phyloP scores from a whole-genome alignment of 352 stramenopile genomes.

The Globisporangium abappressorium region DNA sequence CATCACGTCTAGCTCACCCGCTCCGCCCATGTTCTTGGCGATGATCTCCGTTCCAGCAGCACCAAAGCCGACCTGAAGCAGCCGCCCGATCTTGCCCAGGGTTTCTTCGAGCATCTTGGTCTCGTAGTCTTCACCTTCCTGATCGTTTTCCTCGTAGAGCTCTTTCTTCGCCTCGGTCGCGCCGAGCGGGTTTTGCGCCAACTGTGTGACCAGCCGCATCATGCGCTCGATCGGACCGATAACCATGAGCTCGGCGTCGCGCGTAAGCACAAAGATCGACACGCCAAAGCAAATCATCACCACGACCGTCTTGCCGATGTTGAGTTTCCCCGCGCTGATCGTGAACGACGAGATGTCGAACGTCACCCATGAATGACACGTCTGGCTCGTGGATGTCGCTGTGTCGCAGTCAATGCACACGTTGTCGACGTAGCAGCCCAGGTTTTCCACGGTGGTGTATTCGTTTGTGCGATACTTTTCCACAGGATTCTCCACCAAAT shows the following conservation, averaged over 20 bases:
- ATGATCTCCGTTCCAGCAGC: slow-evolving; percentile 98
- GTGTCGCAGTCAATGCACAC: slow-evolving; percentile 51
- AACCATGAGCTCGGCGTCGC: slow-evolving; percentile 93
- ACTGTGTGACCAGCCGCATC: slow-evolving; percentile 82
- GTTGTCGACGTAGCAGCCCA: slow-evolving; percentile 67
- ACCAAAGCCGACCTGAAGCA: slow-evolving; percentile 97
- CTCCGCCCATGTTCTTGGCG: slow-evolving; percentile 94
- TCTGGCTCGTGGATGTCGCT: slow-evolving; percentile 24
- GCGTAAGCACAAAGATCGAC: slow-evolving; percentile 91
- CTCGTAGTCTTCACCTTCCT: slow-evolving; percentile 88
- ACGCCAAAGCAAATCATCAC: slow-evolving; percentile 91
- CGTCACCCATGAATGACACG: slow-evolving; percentile 66
- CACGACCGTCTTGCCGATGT: slow-evolving; percentile 85
- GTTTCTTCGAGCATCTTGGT: slow-evolving; percentile 96
- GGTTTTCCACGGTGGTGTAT: slow-evolving; percentile 56
- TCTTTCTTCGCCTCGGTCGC: slow-evolving; percentile 66
- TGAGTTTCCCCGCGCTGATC: slow-evolving; percentile 45
- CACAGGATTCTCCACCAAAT: slow-evolving; percentile 39
- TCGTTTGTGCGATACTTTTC: slow-evolving; percentile 53
- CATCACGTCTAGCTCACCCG: slow-evolving; percentile 94
- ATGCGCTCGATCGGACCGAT: slow-evolving; percentile 97
- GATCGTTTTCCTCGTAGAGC: slow-evolving; percentile 72
- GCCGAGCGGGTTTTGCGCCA: slow-evolving; percentile 64
- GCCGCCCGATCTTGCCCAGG: slow-evolving; percentile 91
- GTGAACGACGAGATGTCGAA: slow-evolving; percentile 69